Evolutionary conservation across 2,329 filamentous ascomycete genomes (phyloP), one percentile per base, ranked within the genome.

Genomic region (Aspergillus carbonarius): DNA sequence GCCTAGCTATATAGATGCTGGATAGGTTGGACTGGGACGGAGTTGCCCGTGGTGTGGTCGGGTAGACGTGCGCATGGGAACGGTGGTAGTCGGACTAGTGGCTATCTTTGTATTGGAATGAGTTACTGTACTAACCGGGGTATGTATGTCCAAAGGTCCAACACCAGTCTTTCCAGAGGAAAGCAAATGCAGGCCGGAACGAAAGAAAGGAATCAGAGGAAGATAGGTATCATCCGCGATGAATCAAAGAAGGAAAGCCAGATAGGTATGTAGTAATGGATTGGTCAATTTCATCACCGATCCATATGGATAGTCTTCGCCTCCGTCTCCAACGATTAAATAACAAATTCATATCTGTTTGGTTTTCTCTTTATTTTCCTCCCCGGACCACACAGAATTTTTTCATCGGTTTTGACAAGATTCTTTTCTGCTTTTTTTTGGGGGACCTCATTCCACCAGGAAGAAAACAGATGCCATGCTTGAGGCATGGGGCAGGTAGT

Each of bases 361-460:
- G 46, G 30, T 34, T 32, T 48, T 40, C 54, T 50, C 49, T 47
- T 54, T 47, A 34, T 35, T 53, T 55, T 53, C 50, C 40, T 30
- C 30, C 34, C 27, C 17, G 51, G 30, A 20, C 15, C 39, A 42
- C 39, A 42, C 39, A 18, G 20, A 50, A 56, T 58, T 59, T 56
- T 60, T 44, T 46, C 37, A 34, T 55, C 51, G 30, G 55, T 53
- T 39, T 60, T 44, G 40, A 55, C 12, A 23, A 20, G 55, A 30
- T 55, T 60, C 47, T 55, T 62, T 60, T 60, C 48, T 59, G 56
- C 54, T 48, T 46, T 57, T 57, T 57, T 58, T 58, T 52, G 34
- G 49, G 48, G 35, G 50, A 60, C 62, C 56, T 62, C 63, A 54
- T 58, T 65, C 55, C 58, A 61, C 60, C 64, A 63, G 53, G 52